Evolutionary conservation across 1,284 basidiomycete species (phyloP).

Genomic region (Jaminaea rosea): DNA sequence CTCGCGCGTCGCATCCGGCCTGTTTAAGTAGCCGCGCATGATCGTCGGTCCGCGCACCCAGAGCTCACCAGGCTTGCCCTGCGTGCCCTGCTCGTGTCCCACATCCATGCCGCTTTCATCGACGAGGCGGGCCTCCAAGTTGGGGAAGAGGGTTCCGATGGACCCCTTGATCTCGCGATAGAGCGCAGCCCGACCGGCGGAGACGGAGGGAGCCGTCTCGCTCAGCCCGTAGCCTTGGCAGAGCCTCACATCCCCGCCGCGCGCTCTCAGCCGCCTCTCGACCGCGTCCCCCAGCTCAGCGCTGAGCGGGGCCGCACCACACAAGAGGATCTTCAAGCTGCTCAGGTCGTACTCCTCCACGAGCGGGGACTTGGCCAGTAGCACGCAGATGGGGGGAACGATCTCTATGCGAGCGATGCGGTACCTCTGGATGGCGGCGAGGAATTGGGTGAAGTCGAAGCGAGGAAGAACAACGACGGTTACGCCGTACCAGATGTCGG

Average conservation of each 20-base stretch:
- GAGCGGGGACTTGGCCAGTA: constrained; percentile 65
- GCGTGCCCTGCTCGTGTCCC: constrained; percentile 51
- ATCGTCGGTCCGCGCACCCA: constrained; percentile 68
- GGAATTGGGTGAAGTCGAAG: constrained; percentile 67
- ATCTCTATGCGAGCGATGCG: constrained; percentile 59
- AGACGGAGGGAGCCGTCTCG: constrained; percentile 61
- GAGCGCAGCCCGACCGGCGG: constrained; percentile 24
- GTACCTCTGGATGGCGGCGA: constrained; percentile 60
- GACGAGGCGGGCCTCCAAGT: constrained; percentile 68
- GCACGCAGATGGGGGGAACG: constrained; percentile 75
- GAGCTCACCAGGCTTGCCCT: constrained; percentile 62
- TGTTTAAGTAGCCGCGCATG: constrained; percentile 59
- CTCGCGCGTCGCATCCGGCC: constrained; percentile 53
- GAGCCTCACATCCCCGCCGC: neutral
- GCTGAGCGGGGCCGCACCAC: constrained; percentile 74
- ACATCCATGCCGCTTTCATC: constrained; percentile 48
- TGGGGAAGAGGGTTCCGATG: constrained; percentile 63
- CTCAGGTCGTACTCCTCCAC: constrained; percentile 63
- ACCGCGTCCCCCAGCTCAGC: constrained; percentile 57
- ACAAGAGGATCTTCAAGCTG: constrained; percentile 58
- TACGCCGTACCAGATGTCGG: constrained; percentile 49
- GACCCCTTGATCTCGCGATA: constrained; percentile 33
- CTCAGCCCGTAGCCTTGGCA: constrained; percentile 62
- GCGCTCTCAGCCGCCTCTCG: constrained; percentile 50
- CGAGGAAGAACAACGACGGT: constrained; percentile 62